Percentiles rank a stretch among this genome's conserved stretches.
phyloP scores from a whole-genome alignment of 331 rosid species.

The Quercus phellos region DNA sequence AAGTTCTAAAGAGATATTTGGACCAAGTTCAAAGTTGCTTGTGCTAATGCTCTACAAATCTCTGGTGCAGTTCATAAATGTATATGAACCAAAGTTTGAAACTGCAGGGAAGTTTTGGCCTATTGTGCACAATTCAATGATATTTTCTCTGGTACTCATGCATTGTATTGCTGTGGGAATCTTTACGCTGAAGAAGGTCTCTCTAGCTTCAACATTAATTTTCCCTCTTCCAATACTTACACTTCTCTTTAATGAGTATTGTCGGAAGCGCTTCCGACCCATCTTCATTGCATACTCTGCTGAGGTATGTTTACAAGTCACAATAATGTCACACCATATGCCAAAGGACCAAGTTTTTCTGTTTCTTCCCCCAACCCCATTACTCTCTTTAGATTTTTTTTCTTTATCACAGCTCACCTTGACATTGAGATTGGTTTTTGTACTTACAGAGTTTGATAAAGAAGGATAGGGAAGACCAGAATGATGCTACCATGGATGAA shows the following conservation, averaged over 20 bases:
- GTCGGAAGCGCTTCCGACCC: conserved; percentile 94
- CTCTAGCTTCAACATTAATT: conserved; percentile 47
- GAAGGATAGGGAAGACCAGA: conserved; percentile 71
- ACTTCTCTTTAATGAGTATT: conserved; percentile 84
- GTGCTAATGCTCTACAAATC: conserved; percentile 24
- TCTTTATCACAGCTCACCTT: not conserved
- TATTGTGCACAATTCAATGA: conserved; percentile 65
- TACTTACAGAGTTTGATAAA: conserved; percentile 65
- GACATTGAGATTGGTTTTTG: conserved; percentile 16
- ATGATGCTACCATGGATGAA: conserved; percentile 47
- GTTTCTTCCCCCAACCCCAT: not conserved
- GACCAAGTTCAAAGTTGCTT: conserved; percentile 1
- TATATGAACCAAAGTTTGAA: conserved; percentile 68
- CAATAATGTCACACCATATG: not conserved
- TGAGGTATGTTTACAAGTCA: conserved; percentile 52
- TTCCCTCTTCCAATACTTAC: conserved; percentile 81
- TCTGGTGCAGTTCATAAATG: conserved; percentile 69
- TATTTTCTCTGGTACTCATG: conserved; percentile 90
- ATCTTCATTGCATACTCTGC: conserved; percentile 67
- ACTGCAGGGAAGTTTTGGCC: conserved; percentile 97
- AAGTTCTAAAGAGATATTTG: not conserved
- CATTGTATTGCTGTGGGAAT: conserved; percentile 91
- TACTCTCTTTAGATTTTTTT: not conserved
- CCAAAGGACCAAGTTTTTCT: not conserved
- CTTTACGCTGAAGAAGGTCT: conserved; percentile 64